phyloP scores from a whole-genome alignment of 331 rosid species.

The Malus hybrid region DNA sequence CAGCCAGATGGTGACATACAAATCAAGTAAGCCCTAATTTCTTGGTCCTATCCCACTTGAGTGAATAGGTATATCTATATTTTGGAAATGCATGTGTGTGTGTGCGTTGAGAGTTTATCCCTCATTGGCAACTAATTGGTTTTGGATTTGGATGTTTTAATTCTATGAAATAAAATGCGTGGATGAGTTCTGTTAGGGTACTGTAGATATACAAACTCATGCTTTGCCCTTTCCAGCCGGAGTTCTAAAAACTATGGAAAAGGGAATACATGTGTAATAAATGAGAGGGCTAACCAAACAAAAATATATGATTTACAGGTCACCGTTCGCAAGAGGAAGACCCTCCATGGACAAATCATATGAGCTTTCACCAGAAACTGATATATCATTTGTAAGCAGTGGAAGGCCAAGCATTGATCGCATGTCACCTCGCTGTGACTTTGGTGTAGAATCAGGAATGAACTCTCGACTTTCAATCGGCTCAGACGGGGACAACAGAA shows the following conservation, averaged over 20 bases:
- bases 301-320: conserved; percentile 20
- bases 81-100: too few relatives aligned
- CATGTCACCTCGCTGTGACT: conserved; percentile 29
- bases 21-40: not conserved
- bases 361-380: conserved; percentile 33
- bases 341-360: conserved; percentile 14
- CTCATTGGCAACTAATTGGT: not conserved
- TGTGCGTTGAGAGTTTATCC: not conserved
- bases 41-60: too few relatives aligned
- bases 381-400: conserved; percentile 57
- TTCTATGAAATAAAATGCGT: not conserved
- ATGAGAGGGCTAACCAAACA: not conserved
- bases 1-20: not conserved
- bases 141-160: not conserved
- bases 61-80: too few relatives aligned
- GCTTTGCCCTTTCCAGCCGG: too few relatives aligned
- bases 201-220: too few relatives aligned
- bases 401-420: conserved; percentile 56
- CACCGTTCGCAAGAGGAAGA: conserved; percentile 40
- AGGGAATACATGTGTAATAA: not conserved
- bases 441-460: conserved; percentile 23
- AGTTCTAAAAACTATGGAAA: not conserved
- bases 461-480: conserved; percentile 28
- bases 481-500: conserved; percentile 40
- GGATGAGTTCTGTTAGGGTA: too few relatives aligned